Conservation (phyloP, 192 early-diverging fungal genomes). For the Irineochytrium annulatum region DNA sequence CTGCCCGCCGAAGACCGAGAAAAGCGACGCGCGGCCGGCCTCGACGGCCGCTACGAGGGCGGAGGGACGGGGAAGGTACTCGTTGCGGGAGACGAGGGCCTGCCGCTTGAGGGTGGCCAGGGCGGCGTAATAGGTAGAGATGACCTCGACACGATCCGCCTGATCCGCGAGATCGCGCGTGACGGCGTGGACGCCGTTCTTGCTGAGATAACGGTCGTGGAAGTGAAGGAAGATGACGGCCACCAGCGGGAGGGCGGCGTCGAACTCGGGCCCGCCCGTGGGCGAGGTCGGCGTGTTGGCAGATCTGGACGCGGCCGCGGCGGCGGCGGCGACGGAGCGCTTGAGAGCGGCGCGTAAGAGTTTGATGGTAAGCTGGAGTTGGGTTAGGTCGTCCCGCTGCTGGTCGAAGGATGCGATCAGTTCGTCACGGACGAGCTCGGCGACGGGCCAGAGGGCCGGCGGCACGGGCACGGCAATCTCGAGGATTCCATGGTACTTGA, state of each 20-base stretch:
- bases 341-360: constrained; percentile 66
- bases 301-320: background rate
- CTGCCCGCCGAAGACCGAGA: constrained; percentile 95
- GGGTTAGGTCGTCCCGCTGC: constrained; percentile 59
- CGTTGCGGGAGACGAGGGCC: constrained; percentile 31
- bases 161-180: constrained; percentile 38
- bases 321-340: constrained; percentile 34
- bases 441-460: constrained; percentile 79
- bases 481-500: constrained; percentile 71
- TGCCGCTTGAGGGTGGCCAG: constrained; percentile 57
- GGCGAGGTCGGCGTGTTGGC: constrained; percentile 13
- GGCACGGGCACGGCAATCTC: constrained; percentile 82
- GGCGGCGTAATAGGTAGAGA: constrained; percentile 76
- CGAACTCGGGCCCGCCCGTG: constrained; percentile 31
- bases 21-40: constrained; percentile 54
- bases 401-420: constrained; percentile 47
- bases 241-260: constrained; percentile 55
- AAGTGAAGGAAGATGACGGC: constrained; percentile 75
- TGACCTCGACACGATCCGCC: constrained; percentile 51
- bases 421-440: constrained; percentile 79
- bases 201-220: constrained; percentile 64
- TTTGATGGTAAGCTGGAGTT: constrained; percentile 66
- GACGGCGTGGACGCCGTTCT: constrained; percentile 82
- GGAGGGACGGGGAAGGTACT: constrained; percentile 43
- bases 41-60: constrained; percentile 69